These are phyloP conservation scores for Lepidium campestre DNA, from an alignment of 441 rosid species.

Conservation along the genomic window DNA sequence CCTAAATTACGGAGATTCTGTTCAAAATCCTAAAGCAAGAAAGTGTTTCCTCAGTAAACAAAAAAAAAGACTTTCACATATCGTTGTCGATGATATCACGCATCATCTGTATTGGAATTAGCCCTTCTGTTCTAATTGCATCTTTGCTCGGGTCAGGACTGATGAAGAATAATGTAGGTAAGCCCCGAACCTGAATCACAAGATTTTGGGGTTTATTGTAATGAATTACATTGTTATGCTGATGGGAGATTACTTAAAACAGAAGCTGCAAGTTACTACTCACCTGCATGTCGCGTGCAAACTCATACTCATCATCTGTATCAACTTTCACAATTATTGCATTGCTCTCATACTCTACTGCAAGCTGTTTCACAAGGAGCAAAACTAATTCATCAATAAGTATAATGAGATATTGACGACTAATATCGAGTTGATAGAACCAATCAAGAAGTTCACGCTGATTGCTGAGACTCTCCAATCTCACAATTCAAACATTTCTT, in stretches of 20 bases:
- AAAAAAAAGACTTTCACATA: conserved; percentile 51
- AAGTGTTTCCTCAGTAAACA: background rate
- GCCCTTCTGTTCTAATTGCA: conserved; percentile 84
- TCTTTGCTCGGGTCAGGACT: conserved; percentile 83
- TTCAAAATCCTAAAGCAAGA: conserved; percentile 8
- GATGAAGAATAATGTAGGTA: conserved; percentile 77
- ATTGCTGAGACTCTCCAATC: background rate
- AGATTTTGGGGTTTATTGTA: background rate
- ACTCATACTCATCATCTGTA: conserved; percentile 78
- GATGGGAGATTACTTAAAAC: background rate
- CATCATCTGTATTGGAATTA: conserved; percentile 85
- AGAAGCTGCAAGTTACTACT: background rate
- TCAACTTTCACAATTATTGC: conserved; percentile 82
- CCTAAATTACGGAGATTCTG: conserved; percentile 2
- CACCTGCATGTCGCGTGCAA: conserved; percentile 92
- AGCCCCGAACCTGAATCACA: conserved; percentile 63
- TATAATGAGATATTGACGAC: background rate
- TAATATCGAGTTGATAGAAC: background rate
- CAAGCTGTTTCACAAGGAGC: conserved; percentile 47
- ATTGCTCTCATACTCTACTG: conserved; percentile 77
- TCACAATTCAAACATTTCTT: background rate
- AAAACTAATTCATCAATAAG: background rate
- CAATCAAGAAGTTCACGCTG: background rate
- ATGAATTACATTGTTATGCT: background rate
- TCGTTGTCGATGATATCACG: conserved; percentile 71